Conservation (phyloP, 208 protist species). For the Leishmania tropica region DNA sequence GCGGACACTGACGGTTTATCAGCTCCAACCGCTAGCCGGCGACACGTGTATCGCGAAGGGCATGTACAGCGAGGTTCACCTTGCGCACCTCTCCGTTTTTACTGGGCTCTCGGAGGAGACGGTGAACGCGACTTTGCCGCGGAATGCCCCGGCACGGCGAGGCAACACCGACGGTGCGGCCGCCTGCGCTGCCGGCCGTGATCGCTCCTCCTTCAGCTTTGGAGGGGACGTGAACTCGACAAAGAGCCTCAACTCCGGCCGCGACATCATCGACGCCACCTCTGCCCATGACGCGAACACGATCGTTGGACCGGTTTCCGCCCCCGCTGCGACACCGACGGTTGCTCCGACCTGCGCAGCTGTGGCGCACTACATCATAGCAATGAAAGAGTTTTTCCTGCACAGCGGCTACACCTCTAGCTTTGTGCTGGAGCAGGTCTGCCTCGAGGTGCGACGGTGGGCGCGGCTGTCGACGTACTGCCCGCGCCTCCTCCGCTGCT, state of each 20-base stretch:
- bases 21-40: conserved; percentile 30
- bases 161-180: background rate
- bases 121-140: conserved; percentile 14
- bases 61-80: conserved; percentile 47
- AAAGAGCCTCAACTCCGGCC: background rate
- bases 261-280: background rate
- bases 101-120: conserved; percentile 18
- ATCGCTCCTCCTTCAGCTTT: conserved; percentile 10
- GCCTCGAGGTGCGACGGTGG: conserved; percentile 51
- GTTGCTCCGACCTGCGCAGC: background rate
- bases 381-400: conserved; percentile 63
- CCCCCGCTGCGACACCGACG: background rate
- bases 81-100: conserved; percentile 60
- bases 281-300: too few species aligned
- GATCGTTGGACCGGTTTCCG: background rate
- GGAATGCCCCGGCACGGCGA: conserved; percentile 3
- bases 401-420: conserved; percentile 19
- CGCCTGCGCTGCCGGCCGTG: background rate
- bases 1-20: conserved; percentile 32
- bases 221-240: background rate
- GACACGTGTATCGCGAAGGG: conserved; percentile 48
- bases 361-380: conserved; percentile 54
- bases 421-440: conserved; percentile 37
- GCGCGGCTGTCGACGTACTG: conserved; percentile 48
- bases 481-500: conserved; percentile 50